These are phyloP conservation scores for Phialocephala subalpina DNA, from an alignment of 2,329 filamentous ascomycete species.

Conservation along the genomic window DNA sequence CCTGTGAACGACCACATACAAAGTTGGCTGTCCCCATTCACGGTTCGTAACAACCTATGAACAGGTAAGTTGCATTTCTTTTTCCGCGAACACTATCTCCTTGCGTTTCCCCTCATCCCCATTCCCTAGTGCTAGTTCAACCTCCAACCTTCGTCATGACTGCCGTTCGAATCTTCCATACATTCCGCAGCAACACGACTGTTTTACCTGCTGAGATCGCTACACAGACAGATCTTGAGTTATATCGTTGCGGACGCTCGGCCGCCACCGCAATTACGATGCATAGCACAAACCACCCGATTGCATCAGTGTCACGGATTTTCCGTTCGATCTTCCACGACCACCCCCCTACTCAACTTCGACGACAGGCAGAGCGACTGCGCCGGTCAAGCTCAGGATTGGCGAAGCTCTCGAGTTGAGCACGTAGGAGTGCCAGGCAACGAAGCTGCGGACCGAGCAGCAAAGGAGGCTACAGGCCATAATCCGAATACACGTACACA, in stretches of 20 bases:
- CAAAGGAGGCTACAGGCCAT: too few species aligned
- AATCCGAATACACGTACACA: too few species aligned
- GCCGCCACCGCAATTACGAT: conserved; percentile 16
- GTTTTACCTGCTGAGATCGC: conserved; percentile 27
- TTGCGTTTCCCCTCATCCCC: not conserved
- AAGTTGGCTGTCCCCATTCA: not conserved
- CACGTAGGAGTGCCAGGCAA: too few species aligned
- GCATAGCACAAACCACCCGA: conserved; percentile 18
- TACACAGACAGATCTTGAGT: conserved; percentile 27
- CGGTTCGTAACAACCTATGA: not conserved
- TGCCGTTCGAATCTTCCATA: conserved; percentile 13
- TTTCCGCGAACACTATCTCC: not conserved
- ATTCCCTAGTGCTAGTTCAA: not conserved
- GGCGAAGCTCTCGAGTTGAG: conserved; percentile 27
- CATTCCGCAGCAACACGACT: conserved; percentile 26
- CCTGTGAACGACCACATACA: conserved; percentile 2
- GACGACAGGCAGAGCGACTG: conserved; percentile 16
- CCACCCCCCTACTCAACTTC: conserved; percentile 24
- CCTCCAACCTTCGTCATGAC: not conserved
- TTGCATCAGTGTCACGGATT: conserved; percentile 23
- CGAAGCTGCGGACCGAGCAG: too few species aligned
- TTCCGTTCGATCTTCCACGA: too few species aligned
- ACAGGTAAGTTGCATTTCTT: not conserved
- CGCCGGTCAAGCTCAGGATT: conserved; percentile 27
- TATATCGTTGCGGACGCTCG: conserved; percentile 27